phyloP scores from a whole-genome alignment of 176 grass and related monocot species.

The Tillandsia fasciculata region DNA sequence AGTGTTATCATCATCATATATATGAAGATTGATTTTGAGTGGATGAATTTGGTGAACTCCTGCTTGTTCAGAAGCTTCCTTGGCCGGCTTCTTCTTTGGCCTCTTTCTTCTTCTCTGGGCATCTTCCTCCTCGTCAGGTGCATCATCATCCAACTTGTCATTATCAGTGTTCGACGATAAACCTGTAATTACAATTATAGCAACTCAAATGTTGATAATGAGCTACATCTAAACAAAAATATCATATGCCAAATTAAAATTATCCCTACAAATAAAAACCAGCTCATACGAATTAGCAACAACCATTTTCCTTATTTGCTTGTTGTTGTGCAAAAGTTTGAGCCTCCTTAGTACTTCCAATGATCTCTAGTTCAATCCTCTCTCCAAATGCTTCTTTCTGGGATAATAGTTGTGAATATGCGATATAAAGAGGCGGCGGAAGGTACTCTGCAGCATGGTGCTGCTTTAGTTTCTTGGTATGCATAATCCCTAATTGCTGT shows the following conservation, averaged over 20 bases:
- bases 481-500: conserved; percentile 79
- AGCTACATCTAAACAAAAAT: neutral
- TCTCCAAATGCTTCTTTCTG: conserved; percentile 98
- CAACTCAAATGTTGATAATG: neutral
- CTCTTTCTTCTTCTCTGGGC: conserved; percentile 86
- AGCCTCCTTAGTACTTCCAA: conserved; percentile 83
- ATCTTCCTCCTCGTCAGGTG: conserved; percentile 88
- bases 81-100: conserved; percentile 52
- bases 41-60: conserved; percentile 69
- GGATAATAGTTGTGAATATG: conserved; percentile 72
- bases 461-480: conserved; percentile 93
- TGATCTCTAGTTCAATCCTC: conserved; percentile 85
- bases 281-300: conserved; percentile 9
- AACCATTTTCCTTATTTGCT: conserved; percentile 67
- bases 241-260: too few relatives aligned
- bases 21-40: conserved; percentile 64
- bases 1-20: conserved; percentile 59
- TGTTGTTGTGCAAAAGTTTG: conserved; percentile 66
- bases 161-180: conserved; percentile 45
- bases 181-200: conserved; percentile 41
- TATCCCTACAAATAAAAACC: too few relatives aligned
- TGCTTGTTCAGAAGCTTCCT: conserved; percentile 54
- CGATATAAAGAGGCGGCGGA: conserved; percentile 73
- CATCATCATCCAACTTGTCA: conserved; percentile 70
- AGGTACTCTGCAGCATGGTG: conserved; percentile 75